Base-by-base conservation (phyloP, 2,329 filamentous ascomycete genomes). In the Aspergillus unguis region DNA sequence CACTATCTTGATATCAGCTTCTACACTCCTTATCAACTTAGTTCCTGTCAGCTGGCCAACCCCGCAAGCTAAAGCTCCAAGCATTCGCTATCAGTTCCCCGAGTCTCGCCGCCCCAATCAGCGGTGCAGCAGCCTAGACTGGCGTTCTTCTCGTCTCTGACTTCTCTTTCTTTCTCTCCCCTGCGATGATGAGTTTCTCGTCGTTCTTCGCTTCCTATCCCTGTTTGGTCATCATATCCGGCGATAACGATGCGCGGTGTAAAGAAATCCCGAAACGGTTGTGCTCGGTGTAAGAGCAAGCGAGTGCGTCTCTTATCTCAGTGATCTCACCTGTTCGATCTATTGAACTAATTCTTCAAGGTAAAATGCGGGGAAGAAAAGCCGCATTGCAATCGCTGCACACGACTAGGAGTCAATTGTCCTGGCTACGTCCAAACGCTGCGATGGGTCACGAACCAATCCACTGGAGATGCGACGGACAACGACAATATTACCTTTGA, bases 231-330 rank as follows among this genome's bases (percentile, higher is more conserved):
- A 36, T 27, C 11, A 23, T 31, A 32, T 50, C 77, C 75, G 36
- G 78, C 56, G 58, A 73, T 73, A 37, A 77, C 56, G 58, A 73
- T 73, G 70, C 65, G 70, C 46, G 63, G 70, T 53, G 71, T 73
- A 36, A 73, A 71, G 60, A 73, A 73, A 52, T 73, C 70, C 45
- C 67, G 71, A n/a, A 71, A 72, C 52, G 71, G 71, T 6, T 73
- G 71, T 59, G 67, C 68, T n/a, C 64, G 70, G 40, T 73, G 71
- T 60, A 73, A 73, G 59, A 71, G 67, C 61, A 72, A 72, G 65
- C 63, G 70, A 50, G 70, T 72, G 23, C 45, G 48, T 50, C 44
- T 27, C 17, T 29, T 26, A 46, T 41, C 11, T 23, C 38, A 23
- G 27, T 28, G 44, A 32, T 23, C 27, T 44, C 32, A 17, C 17